These are phyloP conservation scores for Cordyceps sp. DNA, from an alignment of 2,329 filamentous ascomycete genomes.

Conservation along the genomic window DNA sequence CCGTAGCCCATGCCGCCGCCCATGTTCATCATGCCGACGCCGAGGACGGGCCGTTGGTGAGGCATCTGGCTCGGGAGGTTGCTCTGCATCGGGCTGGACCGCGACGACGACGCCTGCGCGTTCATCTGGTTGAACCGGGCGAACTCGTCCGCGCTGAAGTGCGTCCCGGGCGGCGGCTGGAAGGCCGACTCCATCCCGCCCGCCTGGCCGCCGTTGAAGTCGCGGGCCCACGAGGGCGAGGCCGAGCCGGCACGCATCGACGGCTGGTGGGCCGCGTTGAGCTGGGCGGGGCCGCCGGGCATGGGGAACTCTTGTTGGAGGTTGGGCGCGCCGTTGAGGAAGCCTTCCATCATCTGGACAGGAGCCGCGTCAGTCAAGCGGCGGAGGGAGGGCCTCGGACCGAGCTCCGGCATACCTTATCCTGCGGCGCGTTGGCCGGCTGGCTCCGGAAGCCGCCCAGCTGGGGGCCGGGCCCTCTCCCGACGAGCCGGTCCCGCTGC, in stretches of 20 bases:
- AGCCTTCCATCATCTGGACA: slow-evolving; percentile 75
- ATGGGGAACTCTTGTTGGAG: slow-evolving; percentile 38
- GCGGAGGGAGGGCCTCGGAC: not conserved
- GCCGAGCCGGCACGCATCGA: slow-evolving; percentile 36
- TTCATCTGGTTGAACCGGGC: slow-evolving; percentile 67
- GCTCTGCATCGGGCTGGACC: slow-evolving; percentile 43
- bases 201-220: slow-evolving; percentile 40
- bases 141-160: slow-evolving; percentile 74
- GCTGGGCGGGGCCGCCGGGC: slow-evolving; percentile 28
- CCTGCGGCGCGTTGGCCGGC: slow-evolving; percentile 51
- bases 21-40: slow-evolving; percentile 30
- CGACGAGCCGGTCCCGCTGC: slow-evolving; percentile 76
- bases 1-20: slow-evolving; percentile 34
- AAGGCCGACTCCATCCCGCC: slow-evolving; percentile 60
- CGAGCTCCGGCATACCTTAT: slow-evolving; percentile 38
- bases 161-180: slow-evolving; percentile 36
- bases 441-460: slow-evolving; percentile 65
- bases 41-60: slow-evolving; percentile 47
- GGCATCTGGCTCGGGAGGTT: slow-evolving; percentile 27
- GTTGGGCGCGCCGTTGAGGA: slow-evolving; percentile 62
- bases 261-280: slow-evolving; percentile 31
- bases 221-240: slow-evolving; percentile 36
- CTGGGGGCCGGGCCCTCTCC: slow-evolving; percentile 51
- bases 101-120: slow-evolving; percentile 31
- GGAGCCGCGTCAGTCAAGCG: not conserved